Base-by-base conservation (phyloP, 2,329 filamentous ascomycete species). In the Monosporascus sp. region DNA sequence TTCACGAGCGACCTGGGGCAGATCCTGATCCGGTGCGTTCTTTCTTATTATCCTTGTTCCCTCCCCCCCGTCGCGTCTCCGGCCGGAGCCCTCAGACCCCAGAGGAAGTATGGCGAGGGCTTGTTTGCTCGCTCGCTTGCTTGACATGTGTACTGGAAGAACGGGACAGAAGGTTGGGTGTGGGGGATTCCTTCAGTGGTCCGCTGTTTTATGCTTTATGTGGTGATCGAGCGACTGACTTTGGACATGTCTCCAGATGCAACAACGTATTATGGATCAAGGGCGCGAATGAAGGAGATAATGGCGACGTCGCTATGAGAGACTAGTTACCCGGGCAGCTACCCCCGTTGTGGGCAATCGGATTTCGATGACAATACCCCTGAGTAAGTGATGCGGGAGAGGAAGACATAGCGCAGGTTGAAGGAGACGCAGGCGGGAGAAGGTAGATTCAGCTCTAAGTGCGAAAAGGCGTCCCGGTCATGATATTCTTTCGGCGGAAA, bases 211-310 rank as follows among this genome's bases (percentile, higher is more conserved):
- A 5, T 22, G 5, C 14, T 42, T 18, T n/a, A 20, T 14, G 39
- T n/a, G 9, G 9, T 20, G 18, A 20, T 6, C 37, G 51, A 39
- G 6, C 22, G 31, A 42, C 22, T 9, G 24, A 7, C 44, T 42
- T 20, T 39, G 15, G 17, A 22, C 38, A 42, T 38, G 38, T 42
- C 48, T 53, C 41, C 53, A 49, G 48, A 55, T 95, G 91, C 75
- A 97, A 97, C 75, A 97, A 97, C 68, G 93, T 97, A n/a, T 80
- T 97, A 47, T 97, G 90, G 88, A 93, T 97, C 62, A 80, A 82
- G 59, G 77, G 76, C 50, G 82, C 80, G 48, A 78, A 79, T 52
- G 68, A 75, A 54, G 75, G 73, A 54, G 74, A 76, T 51, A 71
- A 74, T 25, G 76, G 70, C 42, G 81, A 84, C 59, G 76, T 75